These are phyloP conservation scores for Spathaspora jeffriesii DNA, from an alignment of 1,139 yeast species.

Conservation along the genomic window DNA sequence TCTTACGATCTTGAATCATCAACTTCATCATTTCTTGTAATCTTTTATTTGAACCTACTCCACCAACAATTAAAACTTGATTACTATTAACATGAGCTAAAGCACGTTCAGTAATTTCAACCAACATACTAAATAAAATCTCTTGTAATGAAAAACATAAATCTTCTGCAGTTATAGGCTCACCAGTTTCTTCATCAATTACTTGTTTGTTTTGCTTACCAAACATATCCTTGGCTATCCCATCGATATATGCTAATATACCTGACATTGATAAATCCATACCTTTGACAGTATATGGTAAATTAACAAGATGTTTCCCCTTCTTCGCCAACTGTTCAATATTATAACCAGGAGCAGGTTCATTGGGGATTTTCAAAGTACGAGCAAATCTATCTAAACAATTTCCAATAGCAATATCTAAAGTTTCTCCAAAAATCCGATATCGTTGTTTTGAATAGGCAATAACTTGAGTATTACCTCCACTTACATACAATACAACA, in stretches of 20 bases:
- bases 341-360: slow-evolving; percentile 97
- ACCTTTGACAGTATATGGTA: slow-evolving; percentile 97
- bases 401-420: slow-evolving; percentile 97
- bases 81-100: slow-evolving; percentile 95
- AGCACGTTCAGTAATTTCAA: slow-evolving; percentile 97
- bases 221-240: slow-evolving; percentile 71
- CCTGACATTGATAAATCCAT: slow-evolving; percentile 99
- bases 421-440: slow-evolving; percentile 94
- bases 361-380: slow-evolving; percentile 82
- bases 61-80: slow-evolving; percentile 95
- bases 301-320: slow-evolving; percentile 65
- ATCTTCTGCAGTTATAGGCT: slow-evolving; percentile 75
- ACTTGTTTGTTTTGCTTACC: slow-evolving; percentile 52
- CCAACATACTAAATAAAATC: slow-evolving; percentile 91
- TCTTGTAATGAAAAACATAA: slow-evolving; percentile 93
- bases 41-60: slow-evolving; percentile 93
- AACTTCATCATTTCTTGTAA: slow-evolving; percentile 94
- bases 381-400: slow-evolving; percentile 96
- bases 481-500: slow-evolving; percentile 94
- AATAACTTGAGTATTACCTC: slow-evolving; percentile 97
- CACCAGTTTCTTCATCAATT: slow-evolving; percentile 51
- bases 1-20: slow-evolving; percentile 83
- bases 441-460: slow-evolving; percentile 94
- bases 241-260: slow-evolving; percentile 81
- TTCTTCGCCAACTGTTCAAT: slow-evolving; percentile 91